phyloP scores from a whole-genome alignment of 208 protist genomes.

The Herpetomonas tarakana region DNA sequence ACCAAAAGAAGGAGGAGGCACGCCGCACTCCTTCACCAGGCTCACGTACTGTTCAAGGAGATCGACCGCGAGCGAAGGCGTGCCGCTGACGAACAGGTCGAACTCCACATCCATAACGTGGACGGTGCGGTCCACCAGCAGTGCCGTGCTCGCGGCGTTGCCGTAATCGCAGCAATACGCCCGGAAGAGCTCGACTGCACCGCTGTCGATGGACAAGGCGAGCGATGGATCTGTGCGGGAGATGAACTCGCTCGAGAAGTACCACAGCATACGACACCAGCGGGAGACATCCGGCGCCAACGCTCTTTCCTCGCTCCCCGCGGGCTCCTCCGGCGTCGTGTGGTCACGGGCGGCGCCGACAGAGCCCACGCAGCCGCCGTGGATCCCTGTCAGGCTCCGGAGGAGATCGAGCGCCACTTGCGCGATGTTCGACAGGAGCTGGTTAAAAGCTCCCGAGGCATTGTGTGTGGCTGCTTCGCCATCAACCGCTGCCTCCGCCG shows the following conservation, averaged over 20 bases:
- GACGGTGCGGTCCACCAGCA: constrained; percentile 8
- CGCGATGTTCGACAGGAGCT: too few species aligned
- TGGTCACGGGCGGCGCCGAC: too few species aligned
- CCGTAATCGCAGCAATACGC: not conserved
- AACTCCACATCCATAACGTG: constrained; percentile 26
- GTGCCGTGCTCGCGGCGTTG: not conserved
- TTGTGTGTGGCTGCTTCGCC: too few species aligned
- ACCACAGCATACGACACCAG: not conserved
- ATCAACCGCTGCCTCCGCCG: too few species aligned
- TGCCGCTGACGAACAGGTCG: constrained; percentile 16
- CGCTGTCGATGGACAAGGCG: not conserved
- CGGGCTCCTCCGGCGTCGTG: too few species aligned
- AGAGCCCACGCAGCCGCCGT: too few species aligned
- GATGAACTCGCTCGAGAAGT: not conserved
- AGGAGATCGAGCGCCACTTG: too few species aligned
- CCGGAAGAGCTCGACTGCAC: not conserved
- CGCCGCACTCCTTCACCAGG: constrained; percentile 2
- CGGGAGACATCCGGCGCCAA: not conserved
- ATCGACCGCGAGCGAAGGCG: constrained; percentile 8
- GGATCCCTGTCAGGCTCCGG: too few species aligned
- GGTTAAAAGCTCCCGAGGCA: too few species aligned
- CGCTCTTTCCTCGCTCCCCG: too few species aligned
- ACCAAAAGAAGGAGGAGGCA: too few species aligned
- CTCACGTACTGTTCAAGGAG: constrained; percentile 8
- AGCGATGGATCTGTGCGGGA: not conserved